phyloP scores from a whole-genome alignment of 129 eudicot genomes.

The Glebionis coronaria region DNA sequence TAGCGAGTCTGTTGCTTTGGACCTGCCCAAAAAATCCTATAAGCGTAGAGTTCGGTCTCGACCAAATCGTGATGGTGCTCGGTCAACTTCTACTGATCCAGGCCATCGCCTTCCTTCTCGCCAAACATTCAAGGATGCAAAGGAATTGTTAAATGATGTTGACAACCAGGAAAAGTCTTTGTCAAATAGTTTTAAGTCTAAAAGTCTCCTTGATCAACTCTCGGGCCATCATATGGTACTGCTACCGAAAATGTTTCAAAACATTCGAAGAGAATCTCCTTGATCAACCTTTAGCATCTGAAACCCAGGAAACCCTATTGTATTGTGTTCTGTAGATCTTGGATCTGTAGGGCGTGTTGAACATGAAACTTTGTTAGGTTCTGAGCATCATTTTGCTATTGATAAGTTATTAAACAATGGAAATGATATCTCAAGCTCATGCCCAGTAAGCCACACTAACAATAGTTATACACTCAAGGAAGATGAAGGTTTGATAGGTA shows the following conservation, averaged over 20 bases:
- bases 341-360: constrained; percentile 31
- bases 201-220: constrained; percentile 43
- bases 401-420: too few species aligned
- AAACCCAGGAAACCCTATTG: constrained; percentile 28
- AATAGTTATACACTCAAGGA: constrained; percentile 39
- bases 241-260: too few species aligned
- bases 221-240: constrained; percentile 19
- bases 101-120: constrained; percentile 22
- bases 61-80: constrained; percentile 67
- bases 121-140: constrained; percentile 35
- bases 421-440: constrained; percentile 4
- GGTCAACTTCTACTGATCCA: constrained; percentile 53
- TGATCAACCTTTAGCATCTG: constrained; percentile 28
- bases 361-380: constrained; percentile 33
- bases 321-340: constrained; percentile 29
- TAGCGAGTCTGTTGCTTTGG: constrained; percentile 39
- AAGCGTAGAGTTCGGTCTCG: constrained; percentile 73
- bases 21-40: constrained; percentile 72
- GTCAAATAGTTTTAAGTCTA: constrained; percentile 28
- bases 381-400: constrained; percentile 34
- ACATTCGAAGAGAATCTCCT: too few species aligned
- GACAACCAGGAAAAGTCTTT: constrained; percentile 34
- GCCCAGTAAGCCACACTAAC: constrained; percentile 29
- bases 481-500: constrained; percentile 31
- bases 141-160: constrained; percentile 34